Conservation (phyloP, 2,329 filamentous ascomycete species). For the Aspergillus persii region DNA sequence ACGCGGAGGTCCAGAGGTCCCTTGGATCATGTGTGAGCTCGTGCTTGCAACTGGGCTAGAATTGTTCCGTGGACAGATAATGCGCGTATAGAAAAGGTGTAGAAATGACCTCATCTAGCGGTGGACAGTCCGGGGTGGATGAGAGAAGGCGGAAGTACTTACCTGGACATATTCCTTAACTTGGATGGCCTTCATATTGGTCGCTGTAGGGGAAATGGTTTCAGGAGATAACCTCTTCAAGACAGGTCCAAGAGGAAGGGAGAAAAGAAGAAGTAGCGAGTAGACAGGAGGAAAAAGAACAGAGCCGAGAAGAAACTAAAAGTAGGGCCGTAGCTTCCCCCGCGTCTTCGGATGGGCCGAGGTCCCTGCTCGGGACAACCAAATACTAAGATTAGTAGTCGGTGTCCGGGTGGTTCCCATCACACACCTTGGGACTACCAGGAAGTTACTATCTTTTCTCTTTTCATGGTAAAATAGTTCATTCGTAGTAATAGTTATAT, state of each 20-base stretch:
- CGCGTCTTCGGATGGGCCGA: conserved; percentile 12
- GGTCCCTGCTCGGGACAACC: conserved; percentile 17
- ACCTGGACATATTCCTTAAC: conserved; percentile 73
- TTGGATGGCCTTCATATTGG: conserved; percentile 73
- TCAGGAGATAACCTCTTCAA: neutral
- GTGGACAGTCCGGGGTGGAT: too few relatives aligned
- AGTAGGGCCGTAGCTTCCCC: conserved; percentile 3
- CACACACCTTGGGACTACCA: neutral
- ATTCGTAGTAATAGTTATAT: neutral
- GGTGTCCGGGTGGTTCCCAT: neutral
- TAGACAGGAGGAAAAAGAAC: neutral
- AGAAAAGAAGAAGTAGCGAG: neutral
- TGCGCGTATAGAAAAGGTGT: neutral
- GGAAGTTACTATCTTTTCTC: neutral
- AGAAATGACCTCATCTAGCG: neutral
- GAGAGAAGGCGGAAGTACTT: conserved; percentile 9
- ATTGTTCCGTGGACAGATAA: neutral
- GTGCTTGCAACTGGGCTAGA: neutral
- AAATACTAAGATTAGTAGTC: neutral
- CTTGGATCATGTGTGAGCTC: conserved; percentile 43
- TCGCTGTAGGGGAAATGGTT: neutral
- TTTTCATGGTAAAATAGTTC: neutral
- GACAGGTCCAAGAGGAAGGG: neutral
- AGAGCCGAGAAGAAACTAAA: neutral
- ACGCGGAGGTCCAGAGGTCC: conserved; percentile 77